Evolutionary conservation across 148 eudicot genomes (phyloP), one percentile per base, ranked within the genome.

Genomic region (Simmondsia chinensis): DNA sequence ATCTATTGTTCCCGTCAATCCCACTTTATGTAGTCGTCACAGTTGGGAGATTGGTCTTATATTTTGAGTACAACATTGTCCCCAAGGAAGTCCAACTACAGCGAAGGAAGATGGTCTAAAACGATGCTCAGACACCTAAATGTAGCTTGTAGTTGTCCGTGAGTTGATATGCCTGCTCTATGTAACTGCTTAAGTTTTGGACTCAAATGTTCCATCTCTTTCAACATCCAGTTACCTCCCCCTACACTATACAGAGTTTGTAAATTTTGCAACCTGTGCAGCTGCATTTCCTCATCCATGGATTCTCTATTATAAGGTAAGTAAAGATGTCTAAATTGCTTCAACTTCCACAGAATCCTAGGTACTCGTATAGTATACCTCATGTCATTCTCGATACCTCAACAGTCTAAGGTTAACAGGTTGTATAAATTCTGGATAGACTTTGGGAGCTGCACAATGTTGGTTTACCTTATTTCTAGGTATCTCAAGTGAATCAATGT

Each of bases 401-500:
- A 9, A 9, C 9, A 31, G 34, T 31, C 34, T 4, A 31, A 13
- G 34, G 34, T 31, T 13, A 31, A 31, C 10, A 31, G 9, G 12
- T 31, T 31, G 8, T 31, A 13, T 9, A 5, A 9, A 31, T 31
- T 31, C 12, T 13, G 12, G 12, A 31, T 31, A 9, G 9, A 31
- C 12, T 31, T 3, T 3, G 54, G 54, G 0, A 49, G 42, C 1
- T 22, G 17, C 6, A 0, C 5, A 7, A 49, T 35, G 7, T 33
- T 22, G 6, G 20, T 33, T 10, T 1, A 16, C 21, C 42, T 33
- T 22, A 49, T 7, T 6, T 41, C 54, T 6, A 49, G 39, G 10
- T 49, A 49, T 7, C 54, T 20, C 8, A 49, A 21, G 18, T 33
- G 54, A 21, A 49, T 34, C 26, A 49, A 49, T 10, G 18, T 34